A percentile compares a stretch with the other conserved stretches of the same genome.
Conservation (phyloP, 352 stramenopile species). For the Globisporangium carolinianum region DNA sequence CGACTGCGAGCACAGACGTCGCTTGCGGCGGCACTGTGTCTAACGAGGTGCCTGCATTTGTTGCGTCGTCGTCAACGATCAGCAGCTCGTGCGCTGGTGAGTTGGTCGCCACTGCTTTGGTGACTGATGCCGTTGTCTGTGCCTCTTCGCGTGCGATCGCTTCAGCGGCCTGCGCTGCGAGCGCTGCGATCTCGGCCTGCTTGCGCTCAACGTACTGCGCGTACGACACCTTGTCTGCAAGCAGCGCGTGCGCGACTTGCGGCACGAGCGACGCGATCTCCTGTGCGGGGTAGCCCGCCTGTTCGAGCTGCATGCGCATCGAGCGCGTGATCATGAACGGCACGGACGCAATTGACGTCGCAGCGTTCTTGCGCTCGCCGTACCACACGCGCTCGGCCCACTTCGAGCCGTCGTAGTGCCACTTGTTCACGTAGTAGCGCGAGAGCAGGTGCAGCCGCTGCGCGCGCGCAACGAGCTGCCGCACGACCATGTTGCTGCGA, state of each 20-base stretch:
- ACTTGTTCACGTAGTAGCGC: constrained; percentile 80
- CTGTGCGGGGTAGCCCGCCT: constrained; percentile 41
- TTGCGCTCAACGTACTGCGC: constrained; percentile 36
- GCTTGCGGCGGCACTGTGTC: neutral
- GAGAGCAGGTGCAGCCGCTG: constrained; percentile 62
- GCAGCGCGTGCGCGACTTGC: constrained; percentile 43
- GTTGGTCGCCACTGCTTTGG: constrained; percentile 3
- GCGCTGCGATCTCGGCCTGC: constrained; percentile 18
- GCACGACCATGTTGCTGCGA: constrained; percentile 25
- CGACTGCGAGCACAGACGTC: constrained; percentile 2
- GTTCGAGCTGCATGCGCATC: constrained; percentile 59
- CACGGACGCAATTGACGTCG: constrained; percentile 52
- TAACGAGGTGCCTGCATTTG: constrained; percentile 8
- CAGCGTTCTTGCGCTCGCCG: constrained; percentile 34
- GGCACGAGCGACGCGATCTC: constrained; percentile 62
- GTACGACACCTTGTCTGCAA: constrained; percentile 56
- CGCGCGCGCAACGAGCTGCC: constrained; percentile 29
- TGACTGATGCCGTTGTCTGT: constrained; percentile 4
- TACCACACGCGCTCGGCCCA: constrained; percentile 69
- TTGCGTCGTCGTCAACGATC: constrained; percentile 6
- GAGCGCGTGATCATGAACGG: constrained; percentile 81
- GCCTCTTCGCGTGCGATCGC: constrained; percentile 6
- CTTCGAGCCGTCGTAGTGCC: constrained; percentile 77
- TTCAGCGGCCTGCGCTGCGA: constrained; percentile 11
- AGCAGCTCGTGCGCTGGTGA: constrained; percentile 2